Percentiles rank a stretch among this genome's conserved stretches.
phyloP scores from a whole-genome alignment of 2,329 filamentous ascomycete genomes.

The Scedosporium apiospermum region DNA sequence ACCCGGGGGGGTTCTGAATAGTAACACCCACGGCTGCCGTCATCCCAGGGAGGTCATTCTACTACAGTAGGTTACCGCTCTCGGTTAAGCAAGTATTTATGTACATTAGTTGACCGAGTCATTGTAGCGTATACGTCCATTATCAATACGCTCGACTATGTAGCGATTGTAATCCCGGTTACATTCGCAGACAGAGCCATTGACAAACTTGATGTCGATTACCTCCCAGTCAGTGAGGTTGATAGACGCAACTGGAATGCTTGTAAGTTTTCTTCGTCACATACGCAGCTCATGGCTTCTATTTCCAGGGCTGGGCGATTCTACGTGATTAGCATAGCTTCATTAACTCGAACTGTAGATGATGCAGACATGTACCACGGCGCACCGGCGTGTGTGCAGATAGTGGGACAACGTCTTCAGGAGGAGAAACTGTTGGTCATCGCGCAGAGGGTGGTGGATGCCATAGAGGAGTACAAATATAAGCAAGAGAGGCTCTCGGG shows the following conservation, averaged over 20 bases:
- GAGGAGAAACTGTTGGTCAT: constrained; percentile 3
- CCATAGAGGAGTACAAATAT: neutral
- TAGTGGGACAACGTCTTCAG: constrained; percentile 1
- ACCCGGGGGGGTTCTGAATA: neutral
- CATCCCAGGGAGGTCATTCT: constrained; percentile 2
- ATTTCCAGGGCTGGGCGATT: too few species aligned
- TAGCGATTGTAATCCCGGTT: constrained; percentile 4
- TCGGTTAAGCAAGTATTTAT: neutral
- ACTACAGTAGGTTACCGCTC: neutral
- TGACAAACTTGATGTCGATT: neutral
- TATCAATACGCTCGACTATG: constrained; percentile 3
- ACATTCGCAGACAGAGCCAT: neutral
- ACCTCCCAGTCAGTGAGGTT: neutral
- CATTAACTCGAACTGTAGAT: too few species aligned
- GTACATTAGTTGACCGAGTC: neutral
- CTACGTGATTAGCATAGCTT: neutral
- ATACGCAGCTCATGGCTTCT: too few species aligned
- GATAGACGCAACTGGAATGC: constrained; percentile 4
- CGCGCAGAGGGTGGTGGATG: constrained; percentile 2
- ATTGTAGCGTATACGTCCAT: neutral
- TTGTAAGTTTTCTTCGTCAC: constrained; percentile 1
- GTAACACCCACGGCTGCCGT: constrained; percentile 3
- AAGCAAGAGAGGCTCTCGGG: neutral
- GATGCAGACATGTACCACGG: constrained; percentile 1
- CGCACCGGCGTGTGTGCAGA: constrained; percentile 1